These are phyloP conservation scores for Craterostigma plantagineum DNA, from an alignment of 257 asterid genomes.

Conservation along the genomic window DNA sequence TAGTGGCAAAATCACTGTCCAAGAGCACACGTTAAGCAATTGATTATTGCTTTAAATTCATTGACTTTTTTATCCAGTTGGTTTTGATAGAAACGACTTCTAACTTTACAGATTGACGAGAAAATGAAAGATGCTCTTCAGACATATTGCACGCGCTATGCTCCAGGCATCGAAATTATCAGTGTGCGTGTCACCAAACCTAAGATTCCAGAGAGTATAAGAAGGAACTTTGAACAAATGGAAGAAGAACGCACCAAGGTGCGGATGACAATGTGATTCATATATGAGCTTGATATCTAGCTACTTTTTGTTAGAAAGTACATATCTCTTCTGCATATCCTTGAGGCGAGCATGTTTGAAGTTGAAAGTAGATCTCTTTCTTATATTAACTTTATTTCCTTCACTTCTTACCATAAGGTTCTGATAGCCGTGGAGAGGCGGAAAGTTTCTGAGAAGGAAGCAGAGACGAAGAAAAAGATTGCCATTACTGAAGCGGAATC, in stretches of 20 bases:
- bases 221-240: conserved; percentile 81
- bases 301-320: not conserved
- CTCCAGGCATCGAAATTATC: conserved; percentile 93
- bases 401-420: conserved; percentile 23
- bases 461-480: conserved; percentile 82
- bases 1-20: too few species aligned
- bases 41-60: not conserved
- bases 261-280: conserved; percentile 10
- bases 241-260: conserved; percentile 99
- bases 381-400: not conserved
- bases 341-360: not conserved
- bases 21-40: not conserved
- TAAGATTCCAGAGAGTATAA: conserved; percentile 67
- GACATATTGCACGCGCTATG: conserved; percentile 93
- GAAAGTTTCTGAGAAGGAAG: conserved; percentile 94
- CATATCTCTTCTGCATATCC: not conserved
- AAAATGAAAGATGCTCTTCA: conserved; percentile 99
- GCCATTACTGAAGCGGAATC: conserved; percentile 96
- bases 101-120: conserved; percentile 64
- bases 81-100: not conserved
- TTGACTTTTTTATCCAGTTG: conserved; percentile 1
- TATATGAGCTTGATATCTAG: too few species aligned
- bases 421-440: conserved; percentile 87
- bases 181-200: conserved; percentile 98
- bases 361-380: too few species aligned